Conservation (phyloP, 2,329 filamentous ascomycete genomes). For the Podosphaera xanthii region DNA sequence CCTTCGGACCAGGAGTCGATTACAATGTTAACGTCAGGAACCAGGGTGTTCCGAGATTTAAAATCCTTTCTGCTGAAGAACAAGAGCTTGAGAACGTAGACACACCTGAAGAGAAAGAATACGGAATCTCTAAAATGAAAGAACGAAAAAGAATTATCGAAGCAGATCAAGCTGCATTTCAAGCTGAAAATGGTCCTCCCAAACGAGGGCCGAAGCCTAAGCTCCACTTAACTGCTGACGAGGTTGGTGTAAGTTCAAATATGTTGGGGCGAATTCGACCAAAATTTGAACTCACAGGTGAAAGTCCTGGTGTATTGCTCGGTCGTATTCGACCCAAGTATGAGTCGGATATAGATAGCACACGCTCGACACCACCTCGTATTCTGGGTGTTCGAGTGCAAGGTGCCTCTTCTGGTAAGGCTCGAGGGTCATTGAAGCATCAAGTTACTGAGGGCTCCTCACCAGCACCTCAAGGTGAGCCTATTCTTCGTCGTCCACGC, state of each 20-base stretch:
- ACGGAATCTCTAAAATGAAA: slow-evolving; percentile 49
- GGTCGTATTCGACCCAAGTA: slow-evolving; percentile 41
- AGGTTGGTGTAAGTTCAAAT: slow-evolving; percentile 25
- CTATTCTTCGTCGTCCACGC: slow-evolving; percentile 34
- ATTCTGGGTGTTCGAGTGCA: slow-evolving; percentile 14
- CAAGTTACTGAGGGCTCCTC: slow-evolving; percentile 38
- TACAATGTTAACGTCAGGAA: slow-evolving; percentile 41
- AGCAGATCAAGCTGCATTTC: slow-evolving; percentile 35
- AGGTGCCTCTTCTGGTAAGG: slow-evolving; percentile 10
- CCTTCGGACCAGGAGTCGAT: slow-evolving; percentile 55
- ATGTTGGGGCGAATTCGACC: slow-evolving; percentile 37
- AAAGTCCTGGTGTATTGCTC: slow-evolving; percentile 26
- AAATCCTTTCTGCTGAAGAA: slow-evolving; percentile 40
- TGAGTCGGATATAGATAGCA: slow-evolving; percentile 30
- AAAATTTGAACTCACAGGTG: slow-evolving; percentile 25
- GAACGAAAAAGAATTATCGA: slow-evolving; percentile 55
- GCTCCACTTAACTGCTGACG: slow-evolving; percentile 17
- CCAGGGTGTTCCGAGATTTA: slow-evolving; percentile 45
- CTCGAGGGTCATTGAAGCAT: slow-evolving; percentile 30
- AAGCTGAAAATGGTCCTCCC: slow-evolving; percentile 23
- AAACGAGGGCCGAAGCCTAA: slow-evolving; percentile 26
- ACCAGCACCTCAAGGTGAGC: slow-evolving; percentile 24
- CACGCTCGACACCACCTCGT: slow-evolving; percentile 26
- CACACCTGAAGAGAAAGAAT: slow-evolving; percentile 42
- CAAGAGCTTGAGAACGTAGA: slow-evolving; percentile 52